Percentiles rank a stretch among this genome's conserved stretches.
These are phyloP conservation scores for Pyrenochaeta sp. DNA, from an alignment of 2,329 filamentous ascomycete genomes.

Conservation along the genomic window DNA sequence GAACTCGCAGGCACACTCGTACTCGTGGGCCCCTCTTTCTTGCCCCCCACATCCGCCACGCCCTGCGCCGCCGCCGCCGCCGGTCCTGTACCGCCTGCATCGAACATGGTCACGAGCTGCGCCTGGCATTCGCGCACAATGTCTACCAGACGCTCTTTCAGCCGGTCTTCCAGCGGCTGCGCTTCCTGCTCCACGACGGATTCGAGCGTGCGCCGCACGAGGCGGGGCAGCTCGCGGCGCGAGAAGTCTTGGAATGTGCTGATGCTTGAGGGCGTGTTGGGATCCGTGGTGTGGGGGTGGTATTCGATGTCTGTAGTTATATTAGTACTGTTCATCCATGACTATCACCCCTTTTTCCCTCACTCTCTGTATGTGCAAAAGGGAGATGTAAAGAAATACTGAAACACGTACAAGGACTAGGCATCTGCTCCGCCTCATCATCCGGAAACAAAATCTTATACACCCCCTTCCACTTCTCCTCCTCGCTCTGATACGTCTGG, in stretches of 20 bases:
- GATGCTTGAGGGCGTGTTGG: slow-evolving; percentile 18
- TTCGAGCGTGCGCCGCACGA: slow-evolving; percentile 35
- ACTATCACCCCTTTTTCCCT: too few relatives aligned
- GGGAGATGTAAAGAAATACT: too few relatives aligned
- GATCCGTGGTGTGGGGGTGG: slow-evolving; percentile 14
- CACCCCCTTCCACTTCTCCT: slow-evolving; percentile 38
- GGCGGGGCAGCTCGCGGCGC: slow-evolving; percentile 32
- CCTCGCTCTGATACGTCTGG: slow-evolving; percentile 24
- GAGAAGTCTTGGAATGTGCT: slow-evolving; percentile 34
- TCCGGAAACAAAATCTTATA: slow-evolving; percentile 36
- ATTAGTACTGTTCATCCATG: not conserved
- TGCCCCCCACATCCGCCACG: too few relatives aligned
- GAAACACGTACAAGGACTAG: slow-evolving; percentile 30
- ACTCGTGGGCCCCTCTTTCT: too few relatives aligned
- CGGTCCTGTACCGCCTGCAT: slow-evolving; percentile 4
- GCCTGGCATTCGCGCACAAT: slow-evolving; percentile 34
- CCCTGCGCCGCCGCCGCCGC: too few relatives aligned
- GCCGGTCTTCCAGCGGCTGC: slow-evolving; percentile 33
- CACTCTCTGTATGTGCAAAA: too few relatives aligned
- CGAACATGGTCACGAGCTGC: slow-evolving; percentile 28
- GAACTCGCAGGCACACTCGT: not conserved
- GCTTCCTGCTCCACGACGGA: slow-evolving; percentile 34
- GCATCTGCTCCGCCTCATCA: slow-evolving; percentile 27
- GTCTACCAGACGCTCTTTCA: slow-evolving; percentile 36
- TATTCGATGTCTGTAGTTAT: slow-evolving; percentile 26